Evolutionary conservation across 345 rosid species (phyloP).

Genomic region (Raphanus sativus): DNA sequence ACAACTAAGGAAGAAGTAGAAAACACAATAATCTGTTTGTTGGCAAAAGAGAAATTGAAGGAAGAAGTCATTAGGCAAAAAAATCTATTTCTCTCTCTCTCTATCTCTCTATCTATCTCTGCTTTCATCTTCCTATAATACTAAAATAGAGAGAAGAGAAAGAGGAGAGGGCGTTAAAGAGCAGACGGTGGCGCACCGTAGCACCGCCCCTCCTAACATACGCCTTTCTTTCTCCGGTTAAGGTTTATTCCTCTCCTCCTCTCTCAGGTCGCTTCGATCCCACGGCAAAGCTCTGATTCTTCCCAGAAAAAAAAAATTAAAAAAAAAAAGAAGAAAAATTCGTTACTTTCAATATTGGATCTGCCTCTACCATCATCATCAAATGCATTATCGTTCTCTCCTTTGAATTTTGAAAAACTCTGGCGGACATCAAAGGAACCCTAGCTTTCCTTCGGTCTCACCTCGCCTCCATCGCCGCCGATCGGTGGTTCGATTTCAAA

Average conservation of each 20-base stretch:
- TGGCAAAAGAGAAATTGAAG: constrained; percentile 32
- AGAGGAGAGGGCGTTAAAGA: constrained; percentile 36
- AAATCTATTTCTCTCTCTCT: no score
- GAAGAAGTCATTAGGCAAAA: not conserved
- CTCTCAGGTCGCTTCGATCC: constrained; percentile 40
- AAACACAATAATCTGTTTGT: constrained; percentile 25
- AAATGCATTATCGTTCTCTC: constrained; percentile 10
- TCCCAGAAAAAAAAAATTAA: not conserved
- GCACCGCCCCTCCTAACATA: constrained; percentile 49
- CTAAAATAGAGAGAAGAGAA: constrained; percentile 31
- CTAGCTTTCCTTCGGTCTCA: constrained; percentile 43
- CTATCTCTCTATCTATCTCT: constrained; percentile 9
- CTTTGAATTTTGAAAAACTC: constrained; percentile 21
- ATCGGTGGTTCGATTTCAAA: constrained; percentile 49
- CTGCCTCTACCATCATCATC: not conserved
- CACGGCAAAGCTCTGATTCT: constrained; percentile 30
- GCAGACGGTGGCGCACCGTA: constrained; percentile 55
- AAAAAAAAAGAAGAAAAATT: not conserved
- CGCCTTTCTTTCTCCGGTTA: constrained; percentile 30
- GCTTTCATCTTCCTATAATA: constrained; percentile 13
- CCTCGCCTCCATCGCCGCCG: constrained; percentile 41
- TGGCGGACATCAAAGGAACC: constrained; percentile 60
- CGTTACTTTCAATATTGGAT: not conserved
- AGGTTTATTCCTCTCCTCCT: constrained; percentile 32
- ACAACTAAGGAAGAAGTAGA: constrained; percentile 10